These are phyloP conservation scores for Millerago galiae DNA, from an alignment of 805 yeast genomes.

Conservation along the genomic window DNA sequence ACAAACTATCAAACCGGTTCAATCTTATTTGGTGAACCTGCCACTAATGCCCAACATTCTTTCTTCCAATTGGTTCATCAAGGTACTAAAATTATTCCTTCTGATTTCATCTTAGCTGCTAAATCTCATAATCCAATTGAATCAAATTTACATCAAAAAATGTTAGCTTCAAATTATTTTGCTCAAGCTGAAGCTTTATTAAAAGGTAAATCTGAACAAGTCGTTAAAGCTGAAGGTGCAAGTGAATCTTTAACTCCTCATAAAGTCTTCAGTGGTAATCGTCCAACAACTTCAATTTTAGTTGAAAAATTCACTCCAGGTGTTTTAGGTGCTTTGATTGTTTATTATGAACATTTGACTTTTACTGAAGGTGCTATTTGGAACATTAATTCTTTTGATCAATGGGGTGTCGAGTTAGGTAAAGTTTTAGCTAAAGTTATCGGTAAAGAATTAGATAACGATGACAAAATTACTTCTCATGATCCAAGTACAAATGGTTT, in stretches of 20 bases:
- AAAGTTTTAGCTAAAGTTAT: slow-evolving; percentile 95
- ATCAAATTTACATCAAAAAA: slow-evolving; percentile 87
- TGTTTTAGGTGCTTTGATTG: slow-evolving; percentile 90
- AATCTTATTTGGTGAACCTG: slow-evolving; percentile 96
- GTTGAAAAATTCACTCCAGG: slow-evolving; percentile 97
- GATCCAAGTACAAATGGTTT: slow-evolving; percentile 89
- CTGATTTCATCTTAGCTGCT: slow-evolving; percentile 96
- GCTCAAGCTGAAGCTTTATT: slow-evolving; percentile 98
- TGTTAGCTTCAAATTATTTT: slow-evolving; percentile 98
- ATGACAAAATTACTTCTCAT: slow-evolving; percentile 53
- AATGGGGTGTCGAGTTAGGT: slow-evolving; percentile 99
- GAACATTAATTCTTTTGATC: slow-evolving; percentile 99
- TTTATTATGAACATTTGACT: slow-evolving; percentile 95
- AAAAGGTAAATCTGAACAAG: slow-evolving; percentile 85
- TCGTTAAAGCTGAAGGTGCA: slow-evolving; percentile 86
- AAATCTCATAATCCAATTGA: slow-evolving; percentile 97
- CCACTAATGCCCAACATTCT: slow-evolving; percentile 98
- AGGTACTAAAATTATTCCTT: slow-evolving; percentile 95
- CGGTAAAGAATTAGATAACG: slow-evolving; percentile 76
- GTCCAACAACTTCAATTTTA: slow-evolving; percentile 97
- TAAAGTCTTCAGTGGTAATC: slow-evolving; percentile 95
- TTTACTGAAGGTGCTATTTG: slow-evolving; percentile 98
- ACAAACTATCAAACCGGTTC: slow-evolving; percentile 95
- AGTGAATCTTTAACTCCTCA: slow-evolving; percentile 85
- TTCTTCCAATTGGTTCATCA: slow-evolving; percentile 99